Conservation (phyloP, 768 basidiomycete species). For the Mrakia blollopis region DNA sequence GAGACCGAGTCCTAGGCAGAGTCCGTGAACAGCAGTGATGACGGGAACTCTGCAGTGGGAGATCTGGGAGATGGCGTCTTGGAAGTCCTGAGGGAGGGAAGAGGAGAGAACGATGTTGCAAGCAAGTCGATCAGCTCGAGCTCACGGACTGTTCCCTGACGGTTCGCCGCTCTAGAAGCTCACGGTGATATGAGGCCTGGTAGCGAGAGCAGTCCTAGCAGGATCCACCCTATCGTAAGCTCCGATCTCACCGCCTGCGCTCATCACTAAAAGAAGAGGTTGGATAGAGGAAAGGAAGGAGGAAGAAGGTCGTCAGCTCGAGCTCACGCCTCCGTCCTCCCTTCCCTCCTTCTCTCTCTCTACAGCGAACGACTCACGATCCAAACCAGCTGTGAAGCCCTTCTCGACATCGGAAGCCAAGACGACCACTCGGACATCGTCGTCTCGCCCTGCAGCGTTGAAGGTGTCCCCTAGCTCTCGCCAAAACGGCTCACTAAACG, state of each 20-base stretch:
- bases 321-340: background rate
- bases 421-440: slow-evolving; percentile 64
- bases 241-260: background rate
- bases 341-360: slow-evolving; percentile 14
- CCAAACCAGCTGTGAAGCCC: slow-evolving; percentile 76
- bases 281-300: too few relatives aligned
- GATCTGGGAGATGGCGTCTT: slow-evolving; percentile 63
- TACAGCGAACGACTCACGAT: slow-evolving; percentile 51
- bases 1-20: slow-evolving; percentile 65
- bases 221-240: slow-evolving; percentile 34
- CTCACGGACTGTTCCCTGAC: background rate
- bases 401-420: slow-evolving; percentile 66
- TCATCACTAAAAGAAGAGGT: background rate
- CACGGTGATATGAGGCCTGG: slow-evolving; percentile 48
- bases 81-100: slow-evolving; percentile 52
- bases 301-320: background rate
- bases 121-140: background rate
- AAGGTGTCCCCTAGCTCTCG: slow-evolving; percentile 61
- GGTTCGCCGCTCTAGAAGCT: background rate
- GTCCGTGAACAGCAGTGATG: slow-evolving; percentile 73
- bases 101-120: too few relatives aligned
- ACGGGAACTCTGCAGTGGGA: slow-evolving; percentile 71
- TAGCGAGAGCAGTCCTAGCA: slow-evolving; percentile 39
- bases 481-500: slow-evolving; percentile 59
- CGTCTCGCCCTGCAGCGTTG: slow-evolving; percentile 47